Evolutionary conservation across 2,329 filamentous ascomycete species (phyloP), one percentile per base, ranked within the genome.

Genomic region (Davidsoniella eucalypti): DNA sequence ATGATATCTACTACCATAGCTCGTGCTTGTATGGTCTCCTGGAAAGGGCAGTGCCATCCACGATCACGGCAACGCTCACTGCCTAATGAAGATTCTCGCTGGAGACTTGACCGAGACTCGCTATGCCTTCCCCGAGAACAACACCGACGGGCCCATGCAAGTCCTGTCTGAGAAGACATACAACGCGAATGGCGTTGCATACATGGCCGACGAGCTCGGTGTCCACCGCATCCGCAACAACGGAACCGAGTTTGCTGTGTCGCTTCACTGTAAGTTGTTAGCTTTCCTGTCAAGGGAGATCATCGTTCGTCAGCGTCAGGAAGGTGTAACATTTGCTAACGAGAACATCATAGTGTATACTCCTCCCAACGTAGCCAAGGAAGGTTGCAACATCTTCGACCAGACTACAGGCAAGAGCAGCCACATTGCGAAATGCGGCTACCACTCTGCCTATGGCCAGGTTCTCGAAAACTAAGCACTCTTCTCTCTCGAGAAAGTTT

Each of bases 171-270:
- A 85, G 59, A 84, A 75, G 38, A 73, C 71, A 40, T 84, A 87
- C 59, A 67, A 70, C 46, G 71, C 81, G 60, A 82, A 90, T 56
- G 69, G 82, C 55, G 86, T 94, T 38, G 82, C 86, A 7, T 94
- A 94, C 64, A 94, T 95, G 81, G 84, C 85, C 38, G 88, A 94
- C 62, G 78, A 87, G 66, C 77, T 94, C 25, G 88, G 88, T 17
- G 70, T 95, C 40, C 88, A 95, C 66, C 78, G 80, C 49, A 82
- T 94, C 53, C 78, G 75, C 56, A 94, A 94, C 63, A 75, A 76
- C 23, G 78, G 84, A 44, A 71, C 75, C 58, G 76, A 86, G 61
- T 80, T 82, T 60, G 88, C 87, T 56, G 80, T 94, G 45, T 94
- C 87, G 51, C 67, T 95, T 55, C 88, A 95, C 66, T 66, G 75